Evolutionary conservation across 345 rosid genomes (phyloP), one percentile per base, ranked within the genome.

Genomic region (Toxicodendron radicans): DNA sequence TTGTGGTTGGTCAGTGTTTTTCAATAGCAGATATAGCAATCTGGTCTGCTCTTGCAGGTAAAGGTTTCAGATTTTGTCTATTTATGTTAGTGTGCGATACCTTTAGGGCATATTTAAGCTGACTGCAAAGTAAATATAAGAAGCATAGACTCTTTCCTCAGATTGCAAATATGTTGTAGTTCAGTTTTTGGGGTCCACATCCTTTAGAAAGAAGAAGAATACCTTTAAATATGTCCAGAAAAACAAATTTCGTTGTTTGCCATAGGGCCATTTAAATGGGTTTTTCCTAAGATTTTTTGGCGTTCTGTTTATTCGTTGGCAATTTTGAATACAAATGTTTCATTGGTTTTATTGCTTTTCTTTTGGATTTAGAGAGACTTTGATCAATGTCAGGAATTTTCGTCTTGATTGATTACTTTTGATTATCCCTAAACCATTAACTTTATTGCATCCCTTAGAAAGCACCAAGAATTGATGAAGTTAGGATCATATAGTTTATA

Each of bases 1-100:
- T 91, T 67, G 71, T 91, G n/a, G 97, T 93, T 53, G 97, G 89
- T 10, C 63, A 90, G 74, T 79, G 60, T 73, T 83, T 91, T 72
- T 82, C 98, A 10, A 85, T 95, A 81, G 98, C 95, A 17, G 99
- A 91, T 66, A 77, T 93, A 64, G 97, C 92, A 17, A 74, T 93
- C 61, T 35, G 43, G 43, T 7, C 43, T 6, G 43, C 43, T 95
- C 89, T 95, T 35, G 83, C 93, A 69, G 98, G 98, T 95, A 80
- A 62, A 10, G 27, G n/a, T 38, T 75, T 38, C 35, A 53, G 52
- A 52, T n/a, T 27, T 58, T 49, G 30, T 46, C 21, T 41, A 49
- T 75, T 66, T 20, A 49, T 66, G 69, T 38, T 64, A 6, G 45
- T 27, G 2, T 18, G 23, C 58, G 14, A 14, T n/a, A 23, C n/a